Evolutionary conservation across 2,329 filamentous ascomycete species (phyloP).

Genomic region (Paradendryphiella salina): DNA sequence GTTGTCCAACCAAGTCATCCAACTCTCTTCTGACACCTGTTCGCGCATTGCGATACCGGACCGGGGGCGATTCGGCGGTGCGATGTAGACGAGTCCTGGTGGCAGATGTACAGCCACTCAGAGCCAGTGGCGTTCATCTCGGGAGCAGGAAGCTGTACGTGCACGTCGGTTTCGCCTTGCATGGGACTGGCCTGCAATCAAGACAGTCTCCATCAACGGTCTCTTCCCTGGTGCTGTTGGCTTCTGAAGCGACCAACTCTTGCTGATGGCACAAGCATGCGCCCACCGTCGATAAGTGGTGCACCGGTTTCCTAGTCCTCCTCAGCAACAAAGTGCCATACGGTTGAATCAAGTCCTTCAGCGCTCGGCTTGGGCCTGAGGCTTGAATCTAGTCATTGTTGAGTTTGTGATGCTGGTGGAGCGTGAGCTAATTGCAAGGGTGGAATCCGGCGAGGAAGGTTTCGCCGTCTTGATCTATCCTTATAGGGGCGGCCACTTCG

Average conservation of each 20-base stretch:
- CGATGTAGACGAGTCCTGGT: background rate
- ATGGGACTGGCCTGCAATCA: background rate
- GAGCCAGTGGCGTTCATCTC: background rate
- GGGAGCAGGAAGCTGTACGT: background rate
- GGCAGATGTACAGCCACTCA: background rate
- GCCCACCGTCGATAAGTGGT: background rate
- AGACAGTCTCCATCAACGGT: background rate
- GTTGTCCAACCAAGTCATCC: too few relatives aligned
- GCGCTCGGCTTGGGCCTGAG: background rate
- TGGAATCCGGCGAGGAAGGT: constrained; percentile 6
- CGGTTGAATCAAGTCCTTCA: background rate
- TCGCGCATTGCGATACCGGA: background rate
- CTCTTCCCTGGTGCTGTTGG: background rate
- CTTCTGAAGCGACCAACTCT: background rate
- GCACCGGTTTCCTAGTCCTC: background rate
- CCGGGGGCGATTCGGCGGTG: background rate
- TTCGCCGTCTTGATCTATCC: constrained; percentile 4
- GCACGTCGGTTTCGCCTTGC: background rate
- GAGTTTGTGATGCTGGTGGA: constrained; percentile 1
- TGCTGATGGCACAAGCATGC: background rate
- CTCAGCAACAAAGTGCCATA: background rate
- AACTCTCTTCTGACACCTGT: background rate
- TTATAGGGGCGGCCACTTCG: constrained; percentile 5
- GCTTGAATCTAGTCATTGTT: background rate
- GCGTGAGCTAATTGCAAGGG: constrained; percentile 10